A percentile compares a stretch with the other conserved stretches of the same genome.
Evolutionary conservation across 768 basidiomycete species (phyloP).

Genomic region (Gyrodon lividus): DNA sequence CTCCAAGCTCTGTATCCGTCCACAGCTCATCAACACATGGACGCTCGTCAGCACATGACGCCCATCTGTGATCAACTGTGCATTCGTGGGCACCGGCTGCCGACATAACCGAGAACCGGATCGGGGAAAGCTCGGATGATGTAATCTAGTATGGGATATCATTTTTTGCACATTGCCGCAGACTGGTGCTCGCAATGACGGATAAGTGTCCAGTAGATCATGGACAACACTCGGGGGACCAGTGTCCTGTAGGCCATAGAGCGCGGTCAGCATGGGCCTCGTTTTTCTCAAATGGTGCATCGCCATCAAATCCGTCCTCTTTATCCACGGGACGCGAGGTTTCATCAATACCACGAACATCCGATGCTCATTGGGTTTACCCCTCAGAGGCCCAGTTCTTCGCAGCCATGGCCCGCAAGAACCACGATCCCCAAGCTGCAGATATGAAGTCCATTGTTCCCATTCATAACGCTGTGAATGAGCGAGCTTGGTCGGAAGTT

Average conservation of each 20-base stretch:
- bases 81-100: too few relatives aligned
- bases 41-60: too few relatives aligned
- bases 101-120: not conserved
- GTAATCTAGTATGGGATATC: too few relatives aligned
- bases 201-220: slow-evolving; percentile 54
- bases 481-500: slow-evolving; percentile 84
- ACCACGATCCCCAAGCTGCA: slow-evolving; percentile 79
- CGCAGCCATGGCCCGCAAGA: slow-evolving; percentile 93
- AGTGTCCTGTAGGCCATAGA: slow-evolving; percentile 69
- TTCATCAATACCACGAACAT: slow-evolving; percentile 82
- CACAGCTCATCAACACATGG: too few relatives aligned
- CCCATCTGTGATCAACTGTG: too few relatives aligned
- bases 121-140: not conserved
- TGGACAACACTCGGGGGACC: slow-evolving; percentile 28
- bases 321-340: slow-evolving; percentile 75
- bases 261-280: slow-evolving; percentile 45
- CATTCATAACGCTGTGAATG: slow-evolving; percentile 99
- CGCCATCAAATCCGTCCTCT: slow-evolving; percentile 16
- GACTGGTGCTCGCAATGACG: slow-evolving; percentile 19
- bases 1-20: too few relatives aligned
- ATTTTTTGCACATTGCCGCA: not conserved
- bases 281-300: slow-evolving; percentile 19
- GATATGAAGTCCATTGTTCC: slow-evolving; percentile 97
- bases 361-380: slow-evolving; percentile 88
- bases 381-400: slow-evolving; percentile 99